Base-by-base conservation (phyloP, 2,329 filamentous ascomycete species). In the Seiridium cupressi region DNA sequence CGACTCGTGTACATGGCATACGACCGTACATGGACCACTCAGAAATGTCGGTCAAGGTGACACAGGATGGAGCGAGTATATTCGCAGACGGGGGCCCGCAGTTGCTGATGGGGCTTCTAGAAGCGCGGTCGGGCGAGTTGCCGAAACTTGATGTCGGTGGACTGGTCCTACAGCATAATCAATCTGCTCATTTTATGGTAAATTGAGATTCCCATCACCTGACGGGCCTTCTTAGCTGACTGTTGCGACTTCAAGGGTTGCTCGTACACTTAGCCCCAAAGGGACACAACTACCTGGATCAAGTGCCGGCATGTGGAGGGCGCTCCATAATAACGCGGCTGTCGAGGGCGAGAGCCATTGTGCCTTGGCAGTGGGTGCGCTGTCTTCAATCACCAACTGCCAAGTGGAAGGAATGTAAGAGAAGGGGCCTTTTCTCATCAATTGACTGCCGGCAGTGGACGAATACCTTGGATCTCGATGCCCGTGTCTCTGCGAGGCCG, bases 231-330 rank as follows among this genome's bases (percentile, higher is more conserved):
- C 38, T 13, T 42, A 42, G 13, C 38, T 26, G 18, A 44, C 42
- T 13, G 44, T 46, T 46, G 6, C 10, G 44, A 46, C 13, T 46
- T 46, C 7, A 8, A 46, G 13, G 44, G 13, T 46, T 46, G 7
- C 26, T 13, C 10, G 44, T 5, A 35, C n/a, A 53, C 49, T 53
- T 53, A 35, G 49, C 49, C 34, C 38, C 31, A 35, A 53, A 35
- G 18, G 18, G 18, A 32, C 35, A 35, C 32, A 35, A 35, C 32
- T 18, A n/a, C n/a, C 48, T 48, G 48, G 32, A 34, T 36, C 32
- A 53, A 53, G 34, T 53, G 49, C 49, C 49, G 49, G 32, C 49
- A 36, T 53, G 49, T 53, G 49, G 49, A 38, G 32, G 49, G 31
- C 49, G 38, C 18, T 53, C 32, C 32, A 42, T 42, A 13, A 42